Evolutionary conservation across 2,329 filamentous ascomycete species (phyloP).

Genomic region (Trichoderma arundinaceum): DNA sequence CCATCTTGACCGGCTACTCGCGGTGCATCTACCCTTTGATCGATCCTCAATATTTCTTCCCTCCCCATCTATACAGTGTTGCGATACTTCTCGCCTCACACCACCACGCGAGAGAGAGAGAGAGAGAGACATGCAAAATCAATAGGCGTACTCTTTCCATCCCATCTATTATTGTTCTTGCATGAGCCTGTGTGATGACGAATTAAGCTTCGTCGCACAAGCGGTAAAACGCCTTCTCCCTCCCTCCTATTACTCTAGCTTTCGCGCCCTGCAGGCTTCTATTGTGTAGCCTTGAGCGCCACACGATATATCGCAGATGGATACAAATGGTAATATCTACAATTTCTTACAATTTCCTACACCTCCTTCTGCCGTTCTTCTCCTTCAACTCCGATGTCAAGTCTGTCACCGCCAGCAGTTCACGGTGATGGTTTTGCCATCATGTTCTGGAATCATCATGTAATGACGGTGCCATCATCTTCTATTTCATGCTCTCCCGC

Average conservation of each 20-base stretch:
- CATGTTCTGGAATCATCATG: background rate
- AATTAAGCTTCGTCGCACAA: conserved; percentile 15
- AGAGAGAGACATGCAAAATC: background rate
- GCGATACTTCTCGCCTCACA: background rate
- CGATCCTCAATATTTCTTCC: background rate
- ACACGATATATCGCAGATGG: conserved; percentile 38
- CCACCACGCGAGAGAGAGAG: background rate
- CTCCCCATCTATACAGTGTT: background rate
- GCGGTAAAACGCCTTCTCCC: conserved; percentile 27
- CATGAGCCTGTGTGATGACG: conserved; percentile 26
- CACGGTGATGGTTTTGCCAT: background rate
- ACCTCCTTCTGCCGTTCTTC: background rate
- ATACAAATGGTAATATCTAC: conserved; percentile 41
- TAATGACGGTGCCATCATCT: background rate
- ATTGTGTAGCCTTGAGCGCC: conserved; percentile 21
- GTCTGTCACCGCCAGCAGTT: conserved; percentile 20
- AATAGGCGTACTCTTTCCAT: background rate
- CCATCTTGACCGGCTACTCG: background rate
- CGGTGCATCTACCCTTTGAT: background rate
- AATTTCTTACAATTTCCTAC: background rate
- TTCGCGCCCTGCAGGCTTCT: conserved; percentile 15
- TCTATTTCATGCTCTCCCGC: background rate
- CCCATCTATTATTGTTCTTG: background rate
- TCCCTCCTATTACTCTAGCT: background rate
- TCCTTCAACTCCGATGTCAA: background rate